These are phyloP conservation scores for Podospora pseudopauciseta DNA, from an alignment of 495 filamentous ascomycete species.

Conservation along the genomic window DNA sequence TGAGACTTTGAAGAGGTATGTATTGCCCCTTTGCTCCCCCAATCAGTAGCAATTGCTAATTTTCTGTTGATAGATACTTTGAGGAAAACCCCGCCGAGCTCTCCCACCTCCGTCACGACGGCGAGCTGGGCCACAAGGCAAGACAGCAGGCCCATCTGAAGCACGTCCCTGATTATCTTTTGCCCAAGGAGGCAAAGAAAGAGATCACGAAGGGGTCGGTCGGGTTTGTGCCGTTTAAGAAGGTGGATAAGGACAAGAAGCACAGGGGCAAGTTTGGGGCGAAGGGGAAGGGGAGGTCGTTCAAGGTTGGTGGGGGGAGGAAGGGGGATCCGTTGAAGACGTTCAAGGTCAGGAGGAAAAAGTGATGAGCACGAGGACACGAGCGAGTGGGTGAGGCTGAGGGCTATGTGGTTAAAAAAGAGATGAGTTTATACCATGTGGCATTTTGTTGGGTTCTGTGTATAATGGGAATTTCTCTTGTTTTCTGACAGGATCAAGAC, in stretches of 20 bases:
- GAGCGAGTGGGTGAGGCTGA: background rate
- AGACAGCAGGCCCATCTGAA: slow-evolving; percentile 84
- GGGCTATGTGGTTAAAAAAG: background rate
- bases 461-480: too few species aligned
- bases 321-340: slow-evolving; percentile 84
- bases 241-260: slow-evolving; percentile 61
- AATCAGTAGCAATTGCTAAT: slow-evolving; percentile 1
- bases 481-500: too few species aligned
- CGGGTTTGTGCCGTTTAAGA: slow-evolving; percentile 73
- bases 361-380: slow-evolving; percentile 12
- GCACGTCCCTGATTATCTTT: slow-evolving; percentile 91
- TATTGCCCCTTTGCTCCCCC: background rate
- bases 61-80: slow-evolving; percentile 56
- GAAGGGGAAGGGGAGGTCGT: slow-evolving; percentile 54
- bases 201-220: slow-evolving; percentile 58
- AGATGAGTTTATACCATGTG: too few species aligned
- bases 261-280: slow-evolving; percentile 62
- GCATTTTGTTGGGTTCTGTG: too few species aligned
- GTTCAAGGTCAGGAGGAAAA: slow-evolving; percentile 61
- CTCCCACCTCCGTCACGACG: slow-evolving; percentile 83
- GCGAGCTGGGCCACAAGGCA: slow-evolving; percentile 67
- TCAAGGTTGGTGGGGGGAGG: slow-evolving; percentile 42
- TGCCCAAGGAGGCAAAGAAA: slow-evolving; percentile 74
- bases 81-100: slow-evolving; percentile 94
- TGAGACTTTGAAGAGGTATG: slow-evolving; percentile 76